Conservation (phyloP, 768 basidiomycete genomes). For the Candolleomyces eurysporus region DNA sequence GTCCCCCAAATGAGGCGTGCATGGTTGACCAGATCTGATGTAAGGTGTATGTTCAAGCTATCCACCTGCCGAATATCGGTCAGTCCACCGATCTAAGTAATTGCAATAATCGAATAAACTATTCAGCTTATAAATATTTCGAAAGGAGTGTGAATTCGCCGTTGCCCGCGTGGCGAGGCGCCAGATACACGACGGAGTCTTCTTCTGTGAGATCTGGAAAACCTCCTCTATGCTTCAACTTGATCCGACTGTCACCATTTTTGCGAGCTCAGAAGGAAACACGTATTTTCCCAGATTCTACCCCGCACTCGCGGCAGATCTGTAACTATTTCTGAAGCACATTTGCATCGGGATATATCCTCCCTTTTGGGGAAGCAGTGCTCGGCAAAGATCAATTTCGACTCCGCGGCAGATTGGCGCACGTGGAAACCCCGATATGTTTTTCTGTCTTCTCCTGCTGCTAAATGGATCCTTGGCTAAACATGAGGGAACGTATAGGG, state of each 20-base stretch:
- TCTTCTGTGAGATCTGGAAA: neutral
- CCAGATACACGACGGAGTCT: neutral
- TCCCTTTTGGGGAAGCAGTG: neutral
- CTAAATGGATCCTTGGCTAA: too few relatives aligned
- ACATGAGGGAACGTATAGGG: too few relatives aligned
- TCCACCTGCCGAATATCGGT: slow-evolving; percentile 9
- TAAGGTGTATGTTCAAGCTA: slow-evolving; percentile 13
- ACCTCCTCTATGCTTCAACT: neutral
- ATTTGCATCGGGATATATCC: neutral
- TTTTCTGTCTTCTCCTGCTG: neutral
- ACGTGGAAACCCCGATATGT: neutral
- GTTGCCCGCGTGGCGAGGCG: neutral
- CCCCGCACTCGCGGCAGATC: neutral
- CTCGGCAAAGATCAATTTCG: slow-evolving; percentile 2
- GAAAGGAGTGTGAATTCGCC: neutral
- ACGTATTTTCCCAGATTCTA: neutral
- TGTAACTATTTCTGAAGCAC: neutral
- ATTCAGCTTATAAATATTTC: neutral
- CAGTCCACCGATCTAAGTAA: slow-evolving; percentile 3
- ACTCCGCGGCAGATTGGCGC: slow-evolving; percentile 8
- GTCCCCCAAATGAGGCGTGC: neutral
- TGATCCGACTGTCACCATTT: neutral
- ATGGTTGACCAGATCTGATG: slow-evolving; percentile 11
- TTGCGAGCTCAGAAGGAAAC: neutral
- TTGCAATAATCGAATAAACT: slow-evolving; percentile 7